Evolutionary conservation across 352 stramenopile genomes (phyloP), one percentile per base, ranked within the genome.

Genomic region (Pythium volutum): DNA sequence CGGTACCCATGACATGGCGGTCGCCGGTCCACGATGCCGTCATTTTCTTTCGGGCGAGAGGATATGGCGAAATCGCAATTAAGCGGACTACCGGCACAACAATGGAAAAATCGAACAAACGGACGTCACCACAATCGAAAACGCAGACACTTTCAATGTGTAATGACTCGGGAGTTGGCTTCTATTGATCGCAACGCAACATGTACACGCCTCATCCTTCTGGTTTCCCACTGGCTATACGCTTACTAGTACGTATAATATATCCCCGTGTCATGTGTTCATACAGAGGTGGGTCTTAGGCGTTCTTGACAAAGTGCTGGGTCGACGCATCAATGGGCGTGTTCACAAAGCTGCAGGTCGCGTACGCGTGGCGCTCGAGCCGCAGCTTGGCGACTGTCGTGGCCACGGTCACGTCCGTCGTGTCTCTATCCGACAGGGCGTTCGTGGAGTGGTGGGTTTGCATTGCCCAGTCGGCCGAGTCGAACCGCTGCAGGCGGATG

Each of bases 381-480:
- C 88, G 56, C 48, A 82, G 62, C 54, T 88, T 81, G 8, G 79
- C 81, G 23, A 88, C 67, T 11, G 59, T 53, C 18, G 41, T n/a
- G 5, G 38, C 18, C 10, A 58, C 8, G 3, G 36, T 45, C 9
- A 51, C 3, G 33, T 23, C 27, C 25, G 23, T 29, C 6, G 31
- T 43, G 3, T 1, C 20, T 8, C 3, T 11, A 10, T 14, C 16
- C 12, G n/a, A 11, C 15, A 29, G 25, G 12, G 31, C 23, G 14
- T 27, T 10, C 51, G 69, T 63, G 18, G 55, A 14, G 7, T 60
- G 50, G 46, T 88, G 61, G 59, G 83, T 57, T 33, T 88, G 60
- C 69, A 89, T 67, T 14, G 70, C 75, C 79, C 79, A 91, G 38
- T 91, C 81, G 50, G 79, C 81, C 49, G 81, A 91, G 67, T 91